phyloP scores from a whole-genome alignment of 169 alveolate genomes.

The Eimeria mitis region DNA sequence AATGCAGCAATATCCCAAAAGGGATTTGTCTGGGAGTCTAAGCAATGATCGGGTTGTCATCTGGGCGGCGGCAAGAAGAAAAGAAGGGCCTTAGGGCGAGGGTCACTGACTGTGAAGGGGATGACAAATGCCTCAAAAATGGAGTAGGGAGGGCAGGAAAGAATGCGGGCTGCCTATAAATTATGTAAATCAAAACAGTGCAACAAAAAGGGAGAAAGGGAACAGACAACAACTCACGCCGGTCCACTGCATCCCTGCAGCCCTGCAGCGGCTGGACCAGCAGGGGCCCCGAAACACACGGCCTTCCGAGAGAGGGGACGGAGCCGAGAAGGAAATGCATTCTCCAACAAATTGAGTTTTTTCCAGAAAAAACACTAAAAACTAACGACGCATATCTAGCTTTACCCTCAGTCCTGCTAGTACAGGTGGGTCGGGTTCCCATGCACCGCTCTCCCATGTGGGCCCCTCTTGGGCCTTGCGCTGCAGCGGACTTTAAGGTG shows the following conservation, averaged over 20 bases:
- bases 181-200: neutral
- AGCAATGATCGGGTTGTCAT: neutral
- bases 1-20: neutral
- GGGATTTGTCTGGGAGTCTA: neutral
- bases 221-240: neutral
- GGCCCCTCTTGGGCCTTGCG: neutral
- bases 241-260: neutral
- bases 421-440: neutral
- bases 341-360: neutral
- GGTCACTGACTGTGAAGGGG: neutral
- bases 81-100: neutral
- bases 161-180: neutral
- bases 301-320: neutral
- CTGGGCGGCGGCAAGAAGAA: neutral
- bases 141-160: neutral
- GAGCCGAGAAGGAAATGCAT: neutral
- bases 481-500: neutral
- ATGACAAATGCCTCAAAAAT: neutral
- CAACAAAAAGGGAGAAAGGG: neutral
- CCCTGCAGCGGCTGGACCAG: neutral
- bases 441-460: neutral
- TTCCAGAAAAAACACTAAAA: neutral
- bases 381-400: neutral
- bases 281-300: neutral
- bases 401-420: neutral